A percentile compares a stretch with the other conserved stretches of the same genome.
Evolutionary conservation across 257 asterid species (phyloP).

Genomic region (Solanum pennellii): DNA sequence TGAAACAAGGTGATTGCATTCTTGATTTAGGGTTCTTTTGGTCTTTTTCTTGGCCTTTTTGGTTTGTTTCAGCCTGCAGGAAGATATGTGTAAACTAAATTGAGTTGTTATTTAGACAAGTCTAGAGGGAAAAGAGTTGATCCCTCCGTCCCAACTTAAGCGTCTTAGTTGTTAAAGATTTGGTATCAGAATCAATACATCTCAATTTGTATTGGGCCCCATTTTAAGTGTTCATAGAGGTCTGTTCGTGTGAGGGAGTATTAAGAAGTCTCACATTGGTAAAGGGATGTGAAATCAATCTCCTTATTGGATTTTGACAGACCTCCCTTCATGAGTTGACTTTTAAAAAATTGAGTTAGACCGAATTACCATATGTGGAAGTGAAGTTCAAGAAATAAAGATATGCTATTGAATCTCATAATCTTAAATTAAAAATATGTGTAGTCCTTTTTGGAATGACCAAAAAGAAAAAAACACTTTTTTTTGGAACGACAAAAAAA

Average conservation of each 20-base stretch:
- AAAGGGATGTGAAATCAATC: no score
- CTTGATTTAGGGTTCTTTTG: background rate
- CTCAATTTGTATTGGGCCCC: no score
- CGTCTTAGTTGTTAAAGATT: no score
- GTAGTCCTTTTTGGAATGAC: background rate
- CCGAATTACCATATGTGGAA: no score
- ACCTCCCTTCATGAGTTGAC: no score
- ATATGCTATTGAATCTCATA: background rate
- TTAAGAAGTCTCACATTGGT: no score
- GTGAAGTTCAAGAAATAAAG: background rate
- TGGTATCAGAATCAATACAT: no score
- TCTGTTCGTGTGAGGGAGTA: no score
- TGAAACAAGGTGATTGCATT: slow-evolving; percentile 51
- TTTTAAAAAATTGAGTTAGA: no score
- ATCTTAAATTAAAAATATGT: background rate
- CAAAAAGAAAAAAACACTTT: background rate
- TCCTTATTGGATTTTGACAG: no score
- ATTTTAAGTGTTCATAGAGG: no score
- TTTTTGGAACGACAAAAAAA: background rate
- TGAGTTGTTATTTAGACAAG: background rate
- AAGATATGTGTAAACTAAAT: background rate
- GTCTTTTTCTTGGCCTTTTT: background rate
- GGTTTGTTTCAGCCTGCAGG: background rate
- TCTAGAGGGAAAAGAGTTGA: background rate
- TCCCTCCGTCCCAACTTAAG: background rate